These are phyloP conservation scores for Hyaloscypha variabilis DNA, from an alignment of 495 filamentous ascomycete genomes.

Conservation along the genomic window DNA sequence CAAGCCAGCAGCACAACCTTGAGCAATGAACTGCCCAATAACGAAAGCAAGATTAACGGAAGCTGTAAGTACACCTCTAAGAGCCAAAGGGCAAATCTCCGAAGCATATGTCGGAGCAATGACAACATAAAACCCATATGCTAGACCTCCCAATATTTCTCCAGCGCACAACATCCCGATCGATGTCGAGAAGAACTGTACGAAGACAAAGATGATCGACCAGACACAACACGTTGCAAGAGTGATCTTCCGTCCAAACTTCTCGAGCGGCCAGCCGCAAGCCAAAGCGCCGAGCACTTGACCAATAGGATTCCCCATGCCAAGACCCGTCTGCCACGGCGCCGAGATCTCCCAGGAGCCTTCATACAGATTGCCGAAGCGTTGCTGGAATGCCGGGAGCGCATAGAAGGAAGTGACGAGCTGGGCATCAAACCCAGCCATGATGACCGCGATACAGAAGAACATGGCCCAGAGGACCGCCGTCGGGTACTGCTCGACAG, in stretches of 20 bases:
- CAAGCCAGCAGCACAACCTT: conserved; percentile 55
- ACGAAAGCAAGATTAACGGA: conserved; percentile 67
- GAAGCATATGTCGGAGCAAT: conserved; percentile 51
- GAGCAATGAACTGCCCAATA: conserved; percentile 66
- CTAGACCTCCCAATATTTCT: conserved; percentile 73
- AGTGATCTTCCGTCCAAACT: conserved; percentile 45
- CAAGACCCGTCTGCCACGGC: conserved; percentile 26
- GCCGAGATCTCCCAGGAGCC: conserved; percentile 43
- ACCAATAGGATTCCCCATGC: conserved; percentile 28
- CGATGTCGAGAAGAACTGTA: conserved; percentile 63
- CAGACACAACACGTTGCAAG: conserved; percentile 34
- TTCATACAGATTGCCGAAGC: conserved; percentile 38
- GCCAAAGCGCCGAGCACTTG: conserved; percentile 43
- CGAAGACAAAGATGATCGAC: conserved; percentile 52
- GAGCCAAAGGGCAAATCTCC: conserved; percentile 26
- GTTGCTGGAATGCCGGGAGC: conserved; percentile 37
- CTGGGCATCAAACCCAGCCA: conserved; percentile 48
- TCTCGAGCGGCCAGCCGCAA: conserved; percentile 49
- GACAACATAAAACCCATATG: conserved; percentile 67
- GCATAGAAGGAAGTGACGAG: conserved; percentile 41
- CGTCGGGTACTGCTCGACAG: conserved; percentile 39
- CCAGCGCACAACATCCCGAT: conserved; percentile 63
- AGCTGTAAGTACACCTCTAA: conserved; percentile 25
- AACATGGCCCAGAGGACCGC: conserved; percentile 37
- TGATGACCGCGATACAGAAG: conserved; percentile 43